phyloP scores from a whole-genome alignment of 345 rosid genomes.

The Stellera chamaejasme region DNA sequence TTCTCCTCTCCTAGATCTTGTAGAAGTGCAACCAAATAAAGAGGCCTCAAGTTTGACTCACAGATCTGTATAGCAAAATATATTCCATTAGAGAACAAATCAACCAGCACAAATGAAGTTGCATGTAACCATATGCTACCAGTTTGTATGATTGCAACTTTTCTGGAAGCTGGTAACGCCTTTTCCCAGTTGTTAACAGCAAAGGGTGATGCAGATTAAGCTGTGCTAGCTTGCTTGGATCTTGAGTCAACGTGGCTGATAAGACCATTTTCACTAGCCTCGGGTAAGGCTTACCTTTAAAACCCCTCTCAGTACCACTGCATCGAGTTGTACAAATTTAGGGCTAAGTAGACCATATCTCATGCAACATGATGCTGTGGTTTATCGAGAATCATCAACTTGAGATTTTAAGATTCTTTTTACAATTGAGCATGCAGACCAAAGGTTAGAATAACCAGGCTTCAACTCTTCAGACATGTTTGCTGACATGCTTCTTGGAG shows the following conservation, averaged over 20 bases:
- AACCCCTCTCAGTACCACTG: slow-evolving; percentile 82
- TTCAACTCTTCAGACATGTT: no score
- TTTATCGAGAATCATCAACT: no score
- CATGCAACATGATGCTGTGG: no score
- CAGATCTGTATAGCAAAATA: slow-evolving; percentile 45
- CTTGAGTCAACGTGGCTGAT: slow-evolving; percentile 92
- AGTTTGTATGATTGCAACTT: slow-evolving; percentile 75
- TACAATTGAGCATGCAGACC: neutral
- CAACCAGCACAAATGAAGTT: neutral
- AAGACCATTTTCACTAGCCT: slow-evolving; percentile 83
- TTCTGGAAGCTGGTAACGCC: slow-evolving; percentile 69
- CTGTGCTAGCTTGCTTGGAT: slow-evolving; percentile 96
- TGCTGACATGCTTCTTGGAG: no score
- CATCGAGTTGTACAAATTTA: slow-evolving; percentile 15
- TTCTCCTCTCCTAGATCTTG: slow-evolving; percentile 70
- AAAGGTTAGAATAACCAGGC: neutral
- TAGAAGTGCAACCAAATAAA: slow-evolving; percentile 68
- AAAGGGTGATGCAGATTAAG: slow-evolving; percentile 90
- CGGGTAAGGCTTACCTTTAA: slow-evolving; percentile 70
- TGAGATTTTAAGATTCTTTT: no score
- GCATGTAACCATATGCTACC: slow-evolving; percentile 35
- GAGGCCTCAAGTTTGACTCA: slow-evolving; percentile 65
- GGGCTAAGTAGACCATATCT: neutral
- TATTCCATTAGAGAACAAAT: neutral
- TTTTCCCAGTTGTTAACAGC: slow-evolving; percentile 72